Base-by-base conservation (phyloP, 192 early-diverging fungal genomes). In the Paraglomus occultum region DNA sequence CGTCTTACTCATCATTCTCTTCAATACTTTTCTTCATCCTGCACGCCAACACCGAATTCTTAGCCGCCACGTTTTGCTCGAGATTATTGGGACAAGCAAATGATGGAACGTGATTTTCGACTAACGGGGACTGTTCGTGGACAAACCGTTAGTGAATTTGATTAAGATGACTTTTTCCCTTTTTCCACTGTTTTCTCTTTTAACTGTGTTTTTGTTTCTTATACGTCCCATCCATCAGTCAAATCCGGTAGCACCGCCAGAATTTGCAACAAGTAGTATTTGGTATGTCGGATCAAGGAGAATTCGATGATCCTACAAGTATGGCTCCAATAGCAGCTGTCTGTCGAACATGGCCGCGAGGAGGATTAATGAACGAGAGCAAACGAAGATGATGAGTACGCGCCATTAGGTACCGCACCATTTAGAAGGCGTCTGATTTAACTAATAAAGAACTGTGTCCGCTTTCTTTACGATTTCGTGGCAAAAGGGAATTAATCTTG, bases 81-180 rank as follows among this genome's bases (percentile, higher is more conserved):
- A 49, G 88, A 89, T 66, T 83, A 81, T 73, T 92, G 91, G 91
- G 91, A 92, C 60, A 77, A 77, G 63, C 81, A 87, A 71, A 92
- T 92, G 91, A 86, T 91, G 87, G 82, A 82, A 53, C 89, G 91
- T 77, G 91, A 92, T 71, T 76, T 73, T 71, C 85, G 88, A 68
- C 78, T 92, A 39, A 92, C 89, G 20, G 91, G 91, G 67, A 85
- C 84, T 8, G 40, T 74, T 40, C 84, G 88, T 64, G 89, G 86
- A 51, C 91, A 92, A 79, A 54, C 79, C 39, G 85, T 85, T 78
- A 71, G 54, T 71, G 43, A 42, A 11, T n/a, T 53, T 58, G 60
- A 20, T 15, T 51, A 8, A 70, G 0, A 17, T n/a, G 39, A 55
- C n/a, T 43, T 74, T 7, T 42, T 39, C 70, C 14, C 9, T 49